Evolutionary conservation across 495 filamentous ascomycete genomes (phyloP), one percentile per base, ranked within the genome.

Genomic region (Glutinoglossum americanum): DNA sequence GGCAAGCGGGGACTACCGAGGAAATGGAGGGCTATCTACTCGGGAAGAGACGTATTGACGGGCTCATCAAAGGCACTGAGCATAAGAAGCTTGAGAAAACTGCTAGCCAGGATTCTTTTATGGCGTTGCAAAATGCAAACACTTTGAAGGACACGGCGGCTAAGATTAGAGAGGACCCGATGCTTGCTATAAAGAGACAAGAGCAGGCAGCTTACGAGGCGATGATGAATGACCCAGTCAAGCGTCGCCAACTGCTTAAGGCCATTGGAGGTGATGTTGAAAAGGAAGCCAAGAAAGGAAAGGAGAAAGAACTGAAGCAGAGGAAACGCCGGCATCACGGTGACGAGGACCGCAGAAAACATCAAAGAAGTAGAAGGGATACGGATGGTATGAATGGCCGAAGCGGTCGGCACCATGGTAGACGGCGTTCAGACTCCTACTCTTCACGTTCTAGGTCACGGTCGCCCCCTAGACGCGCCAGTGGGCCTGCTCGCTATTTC

Each of bases 1-100:
- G 85, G 27, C 81, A 83, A 62, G 77, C 75, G 23, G 86, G 88
- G 51, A 87, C 87, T 58, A 83, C 82, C 0, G 89, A 94, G 66
- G 93, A 97, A 69, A 88, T 84, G 77, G 92, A 98, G 63, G 87
- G 85, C 8, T 97, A 94, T 65, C 69, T 98, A 7, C 75, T 98
- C 17, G 92, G 92, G 13, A 97, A 95, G 71, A 74, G 92, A 51
- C 76, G 92, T 10, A 86, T 98, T 63, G 89, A 95, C 71, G 76
- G 84, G 5, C 68, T 97, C n/a, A 76, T 94, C 57, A 92, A 89
- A 68, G 85, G 85, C 44, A 80, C 82, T 39, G 85, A 90, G 48
- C 76, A 78, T 58, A 81, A 89, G 70, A 84, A 82, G 61, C 69
- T 96, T 59, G 80, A 83, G 67, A 96, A 94, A 71, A 74, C 79